Evolutionary conservation across 106 monocot species (phyloP).

Genomic region (Dioscorea dumetorum): DNA sequence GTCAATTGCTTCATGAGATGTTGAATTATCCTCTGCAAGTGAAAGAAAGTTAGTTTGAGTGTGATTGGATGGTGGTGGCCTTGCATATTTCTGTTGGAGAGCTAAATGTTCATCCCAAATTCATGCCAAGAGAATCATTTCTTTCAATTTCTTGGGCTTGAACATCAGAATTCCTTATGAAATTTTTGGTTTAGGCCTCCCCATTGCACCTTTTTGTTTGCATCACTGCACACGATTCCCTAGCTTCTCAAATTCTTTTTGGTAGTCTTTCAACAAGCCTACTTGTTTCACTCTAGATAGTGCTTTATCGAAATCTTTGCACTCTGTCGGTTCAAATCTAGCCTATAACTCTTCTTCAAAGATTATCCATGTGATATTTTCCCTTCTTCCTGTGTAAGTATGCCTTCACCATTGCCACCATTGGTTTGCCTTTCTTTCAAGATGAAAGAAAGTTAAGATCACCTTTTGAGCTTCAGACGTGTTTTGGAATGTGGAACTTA

Average conservation of each 20-base stretch:
- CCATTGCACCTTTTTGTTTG: neutral
- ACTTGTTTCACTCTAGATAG: neutral
- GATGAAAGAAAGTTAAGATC: too few relatives aligned
- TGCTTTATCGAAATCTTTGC: neutral
- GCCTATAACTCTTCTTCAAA: neutral
- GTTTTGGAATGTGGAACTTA: too few relatives aligned
- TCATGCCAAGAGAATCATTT: neutral
- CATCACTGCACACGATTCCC: neutral
- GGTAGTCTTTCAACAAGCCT: neutral
- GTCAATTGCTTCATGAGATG: too few relatives aligned
- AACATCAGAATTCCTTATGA: too few relatives aligned
- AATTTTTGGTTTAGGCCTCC: neutral
- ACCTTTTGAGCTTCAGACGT: too few relatives aligned
- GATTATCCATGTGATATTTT: neutral
- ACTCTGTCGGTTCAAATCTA: neutral
- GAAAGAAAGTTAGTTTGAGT: too few relatives aligned
- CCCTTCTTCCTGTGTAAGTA: too few relatives aligned
- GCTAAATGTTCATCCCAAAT: neutral
- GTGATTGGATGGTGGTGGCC: neutral
- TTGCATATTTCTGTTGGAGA: neutral
- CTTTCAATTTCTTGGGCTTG: too few relatives aligned
- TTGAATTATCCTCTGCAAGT: too few relatives aligned
- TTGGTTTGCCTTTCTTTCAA: slow-evolving; percentile 2
- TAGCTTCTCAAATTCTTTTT: neutral
- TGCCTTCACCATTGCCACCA: slow-evolving; percentile 1